Evolutionary conservation across 2,329 filamentous ascomycete genomes (phyloP).

Genomic region (Colletotrichum sp.): DNA sequence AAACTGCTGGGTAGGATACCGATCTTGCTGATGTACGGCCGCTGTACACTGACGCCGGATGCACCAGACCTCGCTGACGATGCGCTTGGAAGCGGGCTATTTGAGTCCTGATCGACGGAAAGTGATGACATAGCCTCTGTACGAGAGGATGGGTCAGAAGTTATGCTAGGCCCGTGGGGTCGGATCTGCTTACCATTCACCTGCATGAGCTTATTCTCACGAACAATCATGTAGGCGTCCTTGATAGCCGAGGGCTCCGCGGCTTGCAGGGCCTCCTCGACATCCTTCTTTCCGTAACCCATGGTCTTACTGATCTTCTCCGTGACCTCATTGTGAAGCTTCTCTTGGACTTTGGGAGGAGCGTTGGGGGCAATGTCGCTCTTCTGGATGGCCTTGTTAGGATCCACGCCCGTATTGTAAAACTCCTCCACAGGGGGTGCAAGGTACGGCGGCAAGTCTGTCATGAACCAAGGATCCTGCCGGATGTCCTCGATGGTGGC

Average conservation of each 20-base stretch:
- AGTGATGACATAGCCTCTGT: conserved; percentile 32
- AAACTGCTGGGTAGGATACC: conserved; percentile 91
- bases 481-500: conserved; percentile 95
- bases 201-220: conserved; percentile 97
- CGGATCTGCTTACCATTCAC: conserved; percentile 75
- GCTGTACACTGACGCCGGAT: conserved; percentile 53
- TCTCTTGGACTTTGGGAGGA: conserved; percentile 80
- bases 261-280: conserved; percentile 90
- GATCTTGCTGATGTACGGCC: conserved; percentile 80
- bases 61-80: conserved; percentile 60
- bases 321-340: conserved; percentile 89
- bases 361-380: conserved; percentile 82
- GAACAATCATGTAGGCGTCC: conserved; percentile 96
- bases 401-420: conserved; percentile 90
- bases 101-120: conserved; percentile 38
- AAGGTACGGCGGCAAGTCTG: conserved; percentile 85
- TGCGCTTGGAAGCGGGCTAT: conserved; percentile 58
- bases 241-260: conserved; percentile 98
- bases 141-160: not conserved
- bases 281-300: conserved; percentile 94
- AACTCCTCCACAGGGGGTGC: conserved; percentile 90
- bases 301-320: conserved; percentile 97
- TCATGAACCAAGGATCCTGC: conserved; percentile 91
- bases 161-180: too few species aligned
- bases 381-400: conserved; percentile 87